Base-by-base conservation (phyloP, 2,329 filamentous ascomycete species). In the Ceratocystis diversiconidia region DNA sequence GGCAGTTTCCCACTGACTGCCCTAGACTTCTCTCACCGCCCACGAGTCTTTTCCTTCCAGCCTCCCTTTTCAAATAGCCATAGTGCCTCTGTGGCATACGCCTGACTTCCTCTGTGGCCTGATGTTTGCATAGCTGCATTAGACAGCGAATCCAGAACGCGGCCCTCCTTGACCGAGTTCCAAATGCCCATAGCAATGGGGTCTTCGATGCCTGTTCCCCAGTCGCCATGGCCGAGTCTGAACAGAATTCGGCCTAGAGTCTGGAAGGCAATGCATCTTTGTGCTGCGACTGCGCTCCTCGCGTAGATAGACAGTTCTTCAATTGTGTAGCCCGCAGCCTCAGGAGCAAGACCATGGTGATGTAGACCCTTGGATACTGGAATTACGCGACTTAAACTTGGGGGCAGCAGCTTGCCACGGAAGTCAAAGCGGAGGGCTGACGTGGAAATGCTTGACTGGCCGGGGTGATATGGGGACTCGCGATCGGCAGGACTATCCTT, bases 251-350 rank as follows among this genome's bases (percentile, higher is more conserved):
- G 81, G 0, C 94, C 94, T 0, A 97, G 78, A 0, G 92, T 92
- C 75, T 96, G 92, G 75, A 90, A 96, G 0, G 94, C 90, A 68
- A 97, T 82, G 72, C 94, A 96, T 10, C 92, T 79, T 77, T 99
- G 94, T 0, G 89, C 87, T 0, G 94, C 84, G 22, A 96, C 90
- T 0, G 86, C 85, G 65, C 89, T 95, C 43, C 92, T 82, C 3
- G 90, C 85, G 1, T 96, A 80, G 41, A 87, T 84, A 1, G 90
- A 86, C 1, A 99, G 79, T 75, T 99, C 94, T 0, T 85, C 84
- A 36, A 99, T 83, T 0, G 94, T 97, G 75, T 99, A 99, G 0
- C 94, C 94, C 0, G 94, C 94, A 1, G 92, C 90, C 74, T 95
- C 90, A 17, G 94, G 94, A 1, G 92, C 92, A 67, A 92, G 85